A percentile compares a stretch with the other conserved stretches of the same genome.
These are phyloP conservation scores for Astragalus glycyphyllos DNA, from an alignment of 306 rosid genomes.

Conservation along the genomic window DNA sequence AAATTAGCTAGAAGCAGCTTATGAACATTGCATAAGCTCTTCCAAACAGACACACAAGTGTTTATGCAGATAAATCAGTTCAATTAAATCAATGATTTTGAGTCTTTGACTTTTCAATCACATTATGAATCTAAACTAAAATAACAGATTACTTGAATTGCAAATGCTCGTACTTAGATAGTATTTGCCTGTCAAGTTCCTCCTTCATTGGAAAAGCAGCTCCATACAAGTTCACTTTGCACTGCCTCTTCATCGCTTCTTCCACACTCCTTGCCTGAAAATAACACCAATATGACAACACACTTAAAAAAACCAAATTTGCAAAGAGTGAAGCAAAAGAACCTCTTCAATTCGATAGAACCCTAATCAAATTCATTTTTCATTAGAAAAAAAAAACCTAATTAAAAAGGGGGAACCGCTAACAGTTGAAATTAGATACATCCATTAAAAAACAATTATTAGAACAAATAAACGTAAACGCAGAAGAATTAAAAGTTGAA, in stretches of 20 bases:
- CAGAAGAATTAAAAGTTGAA: background rate
- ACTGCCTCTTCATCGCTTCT: slow-evolving; percentile 70
- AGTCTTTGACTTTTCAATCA: background rate
- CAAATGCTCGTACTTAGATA: slow-evolving; percentile 63
- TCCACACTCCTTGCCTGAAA: slow-evolving; percentile 55
- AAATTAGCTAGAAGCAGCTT: no score
- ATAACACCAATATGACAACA: background rate
- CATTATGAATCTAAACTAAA: background rate
- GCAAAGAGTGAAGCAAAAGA: background rate
- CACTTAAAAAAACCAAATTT: slow-evolving; percentile 8
- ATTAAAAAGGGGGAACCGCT: background rate
- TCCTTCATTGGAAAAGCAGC: slow-evolving; percentile 81
- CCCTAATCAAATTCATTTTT: background rate
- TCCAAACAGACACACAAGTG: no score
- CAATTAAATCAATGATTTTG: no score
- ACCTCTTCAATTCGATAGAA: background rate
- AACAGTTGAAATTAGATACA: slow-evolving; percentile 1
- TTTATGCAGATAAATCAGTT: no score
- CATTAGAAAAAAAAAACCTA: slow-evolving; percentile 30
- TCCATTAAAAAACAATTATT: background rate
- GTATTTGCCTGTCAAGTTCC: slow-evolving; percentile 86
- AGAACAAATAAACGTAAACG: background rate
- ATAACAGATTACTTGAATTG: background rate
- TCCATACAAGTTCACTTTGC: slow-evolving; percentile 75
- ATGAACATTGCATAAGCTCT: no score